Percentiles rank a stretch among this genome's conserved stretches.
Evolutionary conservation across 106 monocot species (phyloP).

Genomic region (Iris macrosiphon): DNA sequence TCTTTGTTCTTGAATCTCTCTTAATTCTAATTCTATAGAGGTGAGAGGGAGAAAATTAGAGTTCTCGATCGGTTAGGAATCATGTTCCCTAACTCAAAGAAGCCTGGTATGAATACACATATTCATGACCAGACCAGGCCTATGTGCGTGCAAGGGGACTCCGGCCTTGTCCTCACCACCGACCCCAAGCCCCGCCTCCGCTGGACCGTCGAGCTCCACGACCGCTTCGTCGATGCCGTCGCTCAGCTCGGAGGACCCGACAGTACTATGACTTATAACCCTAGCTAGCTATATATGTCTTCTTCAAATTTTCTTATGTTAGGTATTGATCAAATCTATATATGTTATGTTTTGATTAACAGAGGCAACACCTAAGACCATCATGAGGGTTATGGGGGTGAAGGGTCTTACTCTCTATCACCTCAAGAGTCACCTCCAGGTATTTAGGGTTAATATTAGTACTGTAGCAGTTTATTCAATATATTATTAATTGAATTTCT

Average conservation of each 20-base stretch:
- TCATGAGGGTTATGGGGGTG: slow-evolving; percentile 99
- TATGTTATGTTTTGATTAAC: no score
- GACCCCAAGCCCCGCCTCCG: slow-evolving; percentile 98
- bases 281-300: no score
- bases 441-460: no score
- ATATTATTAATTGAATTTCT: not conserved
- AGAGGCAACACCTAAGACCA: slow-evolving; percentile 98
- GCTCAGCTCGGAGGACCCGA: slow-evolving; percentile 95
- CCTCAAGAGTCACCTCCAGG: slow-evolving; percentile 96
- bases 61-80: slow-evolving; percentile 14
- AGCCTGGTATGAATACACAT: slow-evolving; percentile 61
- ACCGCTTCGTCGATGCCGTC: slow-evolving; percentile 95
- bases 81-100: slow-evolving; percentile 63
- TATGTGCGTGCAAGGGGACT: slow-evolving; percentile 90
- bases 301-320: no score
- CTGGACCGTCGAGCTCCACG: slow-evolving; percentile 97
- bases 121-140: slow-evolving; percentile 51
- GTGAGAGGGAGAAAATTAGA: slow-evolving; percentile 7
- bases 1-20: slow-evolving; percentile 64
- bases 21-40: slow-evolving; percentile 40
- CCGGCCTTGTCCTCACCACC: slow-evolving; percentile 95
- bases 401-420: slow-evolving; percentile 95
- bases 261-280: slow-evolving; percentile 31
- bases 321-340: no score
- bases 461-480: no score